Conservation (phyloP, 2,329 filamentous ascomycete species). For the Aspergillus sp. region DNA sequence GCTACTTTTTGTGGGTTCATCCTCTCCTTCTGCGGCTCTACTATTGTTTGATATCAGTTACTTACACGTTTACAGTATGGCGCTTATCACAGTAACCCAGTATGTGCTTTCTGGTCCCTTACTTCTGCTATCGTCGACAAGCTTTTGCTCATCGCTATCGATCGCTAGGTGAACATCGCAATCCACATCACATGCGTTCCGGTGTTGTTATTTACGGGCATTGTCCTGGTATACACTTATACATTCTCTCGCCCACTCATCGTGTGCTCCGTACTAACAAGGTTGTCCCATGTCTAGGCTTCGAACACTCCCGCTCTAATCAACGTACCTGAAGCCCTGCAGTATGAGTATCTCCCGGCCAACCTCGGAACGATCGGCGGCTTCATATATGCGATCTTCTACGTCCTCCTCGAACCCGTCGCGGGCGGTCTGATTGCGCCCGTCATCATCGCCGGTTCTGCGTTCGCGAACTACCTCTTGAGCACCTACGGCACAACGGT, state of each 20-base stretch:
- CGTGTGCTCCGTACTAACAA: slow-evolving; percentile 1
- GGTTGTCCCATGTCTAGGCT: slow-evolving; percentile 34
- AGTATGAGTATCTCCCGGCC: slow-evolving; percentile 51
- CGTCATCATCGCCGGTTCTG: slow-evolving; percentile 68
- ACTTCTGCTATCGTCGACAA: slow-evolving; percentile 11
- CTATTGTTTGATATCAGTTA: neutral
- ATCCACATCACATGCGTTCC: slow-evolving; percentile 62
- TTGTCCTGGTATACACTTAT: slow-evolving; percentile 46
- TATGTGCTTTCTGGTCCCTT: slow-evolving; percentile 28
- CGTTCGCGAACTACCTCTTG: slow-evolving; percentile 67
- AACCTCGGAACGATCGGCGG: slow-evolving; percentile 54
- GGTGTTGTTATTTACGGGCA: slow-evolving; percentile 51
- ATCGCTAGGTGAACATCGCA: slow-evolving; percentile 52
- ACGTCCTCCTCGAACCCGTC: slow-evolving; percentile 88
- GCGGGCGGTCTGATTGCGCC: slow-evolving; percentile 72
- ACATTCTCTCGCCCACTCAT: neutral
- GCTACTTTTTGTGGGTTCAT: slow-evolving; percentile 54
- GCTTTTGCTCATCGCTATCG: slow-evolving; percentile 4
- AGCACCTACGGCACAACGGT: slow-evolving; percentile 54
- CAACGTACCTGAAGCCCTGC: slow-evolving; percentile 48
- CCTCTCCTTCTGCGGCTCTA: slow-evolving; percentile 3
- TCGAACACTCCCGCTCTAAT: slow-evolving; percentile 51
- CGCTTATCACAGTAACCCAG: slow-evolving; percentile 58
- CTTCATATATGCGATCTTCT: slow-evolving; percentile 66
- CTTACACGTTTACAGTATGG: slow-evolving; percentile 48